Base-by-base conservation (phyloP, 192 early-diverging fungal genomes). In the Diversispora epigaea region DNA sequence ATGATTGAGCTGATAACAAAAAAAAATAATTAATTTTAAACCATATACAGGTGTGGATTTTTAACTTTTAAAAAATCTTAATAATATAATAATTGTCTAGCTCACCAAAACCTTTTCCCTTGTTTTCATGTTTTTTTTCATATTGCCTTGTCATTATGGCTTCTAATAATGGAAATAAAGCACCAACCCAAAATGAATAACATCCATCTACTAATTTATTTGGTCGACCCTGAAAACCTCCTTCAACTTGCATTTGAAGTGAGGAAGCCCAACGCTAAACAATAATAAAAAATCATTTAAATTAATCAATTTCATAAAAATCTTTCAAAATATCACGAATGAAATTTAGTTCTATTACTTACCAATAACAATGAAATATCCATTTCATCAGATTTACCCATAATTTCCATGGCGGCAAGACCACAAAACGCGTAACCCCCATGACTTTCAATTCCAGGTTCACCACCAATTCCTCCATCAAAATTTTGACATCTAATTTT, bases 141-240 rank as follows among this genome's bases (percentile, higher is more conserved):
- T 67, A 45, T 3, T 63, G 63, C 2, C 78, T 68, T 39, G 71
- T 46, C 25, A 84, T 41, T 78, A 78, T 78, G 40, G 86, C 79
- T 54, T 86, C 86, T 62, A 95, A 65, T 15, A 99, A 70, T 1
- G 92, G 88, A 52, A 91, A 91, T 4, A 89, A 80, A 8, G 90
- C 95, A 8, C 94, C 95, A 43, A 91, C 87, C 97, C 97, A 99
- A 77, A 95, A 95, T 0, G 97, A 94, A 81, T 99, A 99, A 78
- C 97, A 99, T 0, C 96, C 97, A 81, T 99, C 97, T 0, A 99
- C 97, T 0, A 99, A 85, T 82, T 99, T 99, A 80, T 99, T 99
- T 0, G 93, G 92, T 52, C 97, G 84, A 6, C 97, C 97, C 68
- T 93, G 93, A 77, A 97, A 99, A 32, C 97, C 97, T 55, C 96